Percentiles rank a stretch among this genome's conserved stretches.
Evolutionary conservation across 306 rosid genomes (phyloP).

Genomic region (Gynostemma pentaphyllum): DNA sequence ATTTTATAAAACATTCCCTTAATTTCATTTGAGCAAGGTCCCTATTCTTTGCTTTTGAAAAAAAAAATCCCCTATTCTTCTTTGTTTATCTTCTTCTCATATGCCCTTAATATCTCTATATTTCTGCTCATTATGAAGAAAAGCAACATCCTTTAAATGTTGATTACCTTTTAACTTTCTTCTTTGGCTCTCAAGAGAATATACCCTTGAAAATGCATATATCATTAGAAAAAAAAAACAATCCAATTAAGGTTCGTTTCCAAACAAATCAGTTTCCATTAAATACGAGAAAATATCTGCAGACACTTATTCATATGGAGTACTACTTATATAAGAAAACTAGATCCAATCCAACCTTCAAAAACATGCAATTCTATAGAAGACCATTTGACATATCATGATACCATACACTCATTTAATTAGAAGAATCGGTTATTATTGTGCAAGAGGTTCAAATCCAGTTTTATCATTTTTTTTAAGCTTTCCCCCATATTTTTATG

Average conservation of each 20-base stretch:
- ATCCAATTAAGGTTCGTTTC: not conserved
- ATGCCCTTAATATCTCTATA: conserved; percentile 54
- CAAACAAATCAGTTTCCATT: not conserved
- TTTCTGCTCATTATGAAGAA: conserved; percentile 76
- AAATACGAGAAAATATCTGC: not conserved
- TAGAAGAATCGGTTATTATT: no score
- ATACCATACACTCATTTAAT: no score
- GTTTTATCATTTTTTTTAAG: no score
- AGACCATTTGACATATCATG: no score
- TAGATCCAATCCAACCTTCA: no score
- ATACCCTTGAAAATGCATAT: conserved; percentile 89
- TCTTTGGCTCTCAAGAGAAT: conserved; percentile 87
- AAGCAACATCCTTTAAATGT: conserved; percentile 82
- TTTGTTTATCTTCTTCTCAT: conserved; percentile 71
- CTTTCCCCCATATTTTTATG: not conserved
- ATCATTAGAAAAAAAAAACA: conserved; percentile 14
- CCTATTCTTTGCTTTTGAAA: conserved; percentile 57
- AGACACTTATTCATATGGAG: not conserved
- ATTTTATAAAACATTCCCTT: no score
- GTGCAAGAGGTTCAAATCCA: no score
- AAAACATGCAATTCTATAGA: no score
- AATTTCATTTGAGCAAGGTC: no score
- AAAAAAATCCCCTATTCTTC: no score
- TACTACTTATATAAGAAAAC: not conserved
- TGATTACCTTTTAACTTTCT: conserved; percentile 90